phyloP scores from a whole-genome alignment of 345 rosid species.

The Lepidium africanum region DNA sequence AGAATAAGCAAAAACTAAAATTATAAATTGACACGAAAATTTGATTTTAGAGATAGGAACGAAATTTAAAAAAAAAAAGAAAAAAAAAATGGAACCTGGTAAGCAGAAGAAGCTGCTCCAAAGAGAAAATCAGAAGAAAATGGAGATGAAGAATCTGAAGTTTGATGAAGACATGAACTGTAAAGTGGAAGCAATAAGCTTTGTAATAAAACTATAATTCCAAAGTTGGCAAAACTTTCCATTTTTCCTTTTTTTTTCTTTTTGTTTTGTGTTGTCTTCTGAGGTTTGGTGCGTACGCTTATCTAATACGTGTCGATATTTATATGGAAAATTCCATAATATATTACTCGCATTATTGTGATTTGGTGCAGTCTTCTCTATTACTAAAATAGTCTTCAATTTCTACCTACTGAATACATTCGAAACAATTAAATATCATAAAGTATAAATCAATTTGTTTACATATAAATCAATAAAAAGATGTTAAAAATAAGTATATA shows the following conservation, averaged over 20 bases:
- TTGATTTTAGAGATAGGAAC: background rate
- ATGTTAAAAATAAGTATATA: background rate
- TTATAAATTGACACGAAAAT: background rate
- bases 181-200: slow-evolving; percentile 3
- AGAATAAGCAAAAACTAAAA: background rate
- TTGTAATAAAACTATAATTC: slow-evolving; percentile 1
- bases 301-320: slow-evolving; percentile 9
- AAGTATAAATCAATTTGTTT: background rate
- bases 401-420: slow-evolving; percentile 9
- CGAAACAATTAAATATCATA: background rate
- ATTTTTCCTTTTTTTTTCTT: slow-evolving; percentile 14
- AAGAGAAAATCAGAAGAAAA: slow-evolving; percentile 56
- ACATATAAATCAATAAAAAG: background rate
- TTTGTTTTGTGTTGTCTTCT: too few species aligned
- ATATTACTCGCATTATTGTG: background rate
- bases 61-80: background rate
- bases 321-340: background rate
- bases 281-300: background rate
- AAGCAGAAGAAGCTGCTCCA: slow-evolving; percentile 80
- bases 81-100: slow-evolving; percentile 36
- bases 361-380: slow-evolving; percentile 9
- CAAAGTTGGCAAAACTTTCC: slow-evolving; percentile 6
- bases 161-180: slow-evolving; percentile 7
- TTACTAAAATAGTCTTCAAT: background rate
- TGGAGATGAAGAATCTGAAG: slow-evolving; percentile 10